Evolutionary conservation across 495 filamentous ascomycete genomes (phyloP).

Genomic region (Aspergillus leporis): DNA sequence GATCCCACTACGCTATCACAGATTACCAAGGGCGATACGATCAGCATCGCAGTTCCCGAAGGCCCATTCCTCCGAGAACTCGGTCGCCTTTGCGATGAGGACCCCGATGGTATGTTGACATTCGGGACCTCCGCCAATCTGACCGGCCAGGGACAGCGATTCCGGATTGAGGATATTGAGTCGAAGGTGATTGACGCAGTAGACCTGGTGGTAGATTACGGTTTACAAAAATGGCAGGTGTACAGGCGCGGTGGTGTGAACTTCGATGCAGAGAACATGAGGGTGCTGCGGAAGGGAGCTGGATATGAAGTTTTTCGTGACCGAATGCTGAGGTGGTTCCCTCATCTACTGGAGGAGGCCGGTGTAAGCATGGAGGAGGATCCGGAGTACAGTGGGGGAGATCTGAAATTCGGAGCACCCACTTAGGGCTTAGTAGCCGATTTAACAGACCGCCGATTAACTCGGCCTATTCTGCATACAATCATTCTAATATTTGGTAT

Average conservation of each 20-base stretch:
- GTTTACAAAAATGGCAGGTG: constrained; percentile 27
- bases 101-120: constrained; percentile 21
- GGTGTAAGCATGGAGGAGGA: no score
- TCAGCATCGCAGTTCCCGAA: constrained; percentile 22
- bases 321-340: constrained; percentile 15
- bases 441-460: no score
- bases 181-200: constrained; percentile 20
- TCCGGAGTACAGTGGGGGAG: no score
- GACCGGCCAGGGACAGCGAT: constrained; percentile 29
- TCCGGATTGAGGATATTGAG: constrained; percentile 34
- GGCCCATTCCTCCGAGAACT: constrained; percentile 25
- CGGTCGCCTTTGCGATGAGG: constrained; percentile 20
- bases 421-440: no score
- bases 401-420: no score
- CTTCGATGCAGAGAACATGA: constrained; percentile 27
- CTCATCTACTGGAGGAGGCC: no score
- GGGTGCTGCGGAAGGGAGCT: constrained; percentile 26
- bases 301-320: constrained; percentile 29
- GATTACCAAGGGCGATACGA: constrained; percentile 23
- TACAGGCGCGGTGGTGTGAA: constrained; percentile 24
- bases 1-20: constrained; percentile 9
- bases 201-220: constrained; percentile 36
- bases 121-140: constrained; percentile 31
- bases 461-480: no score
- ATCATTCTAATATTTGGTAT: no score